Base-by-base conservation (phyloP, 106 monocot genomes). In the Acorus gramineus region DNA sequence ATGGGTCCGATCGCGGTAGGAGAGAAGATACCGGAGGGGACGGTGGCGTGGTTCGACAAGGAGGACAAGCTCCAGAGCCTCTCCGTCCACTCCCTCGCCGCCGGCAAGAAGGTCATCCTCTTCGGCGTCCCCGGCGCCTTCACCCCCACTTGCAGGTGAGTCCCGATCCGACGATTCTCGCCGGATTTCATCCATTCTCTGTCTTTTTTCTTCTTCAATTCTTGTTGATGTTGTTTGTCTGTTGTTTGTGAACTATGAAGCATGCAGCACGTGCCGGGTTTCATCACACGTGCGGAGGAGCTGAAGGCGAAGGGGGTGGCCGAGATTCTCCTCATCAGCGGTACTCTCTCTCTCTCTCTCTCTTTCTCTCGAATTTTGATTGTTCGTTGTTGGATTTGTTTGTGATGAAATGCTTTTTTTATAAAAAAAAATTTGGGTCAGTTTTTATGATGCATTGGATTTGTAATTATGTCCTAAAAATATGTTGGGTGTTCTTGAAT, bases 61-160 rank as follows among this genome's bases (percentile, higher is more conserved):
- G 65, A 81, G 7, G 90, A 84, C 66, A 52, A 90, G 75, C 55
- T 76, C 14, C 84, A 87, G 80, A 72, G 81, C 73, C 14, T 90
- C 48, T 79, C 94, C 49, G 47, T 95, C 79, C 90, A 90, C 57
- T 65, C 79, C 51, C 75, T 95, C 52, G 90, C 84, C 68, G 79
- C 81, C 59, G 90, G 90, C 75, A 95, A 95, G 79, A 95, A 95
- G 78, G 70, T 95, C 66, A 73, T 90, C 49, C 81, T 95, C 81
- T 75, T 95, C 62, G 94, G 94, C 62, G 90, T 95, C 11, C 94
- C 94, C 66, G 94, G 94, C 11, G 94, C 94, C 43, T 95, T 95
- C 80, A 95, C 94, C 59, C 94, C 94, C 4, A 95, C 94, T 60
- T 95, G 94, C 94, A 90, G 90, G 94, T 90, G 11, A 14, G 13